Evolutionary conservation across 192 early-diverging fungal genomes (phyloP).

Genomic region (Lobosporangium transversale): DNA sequence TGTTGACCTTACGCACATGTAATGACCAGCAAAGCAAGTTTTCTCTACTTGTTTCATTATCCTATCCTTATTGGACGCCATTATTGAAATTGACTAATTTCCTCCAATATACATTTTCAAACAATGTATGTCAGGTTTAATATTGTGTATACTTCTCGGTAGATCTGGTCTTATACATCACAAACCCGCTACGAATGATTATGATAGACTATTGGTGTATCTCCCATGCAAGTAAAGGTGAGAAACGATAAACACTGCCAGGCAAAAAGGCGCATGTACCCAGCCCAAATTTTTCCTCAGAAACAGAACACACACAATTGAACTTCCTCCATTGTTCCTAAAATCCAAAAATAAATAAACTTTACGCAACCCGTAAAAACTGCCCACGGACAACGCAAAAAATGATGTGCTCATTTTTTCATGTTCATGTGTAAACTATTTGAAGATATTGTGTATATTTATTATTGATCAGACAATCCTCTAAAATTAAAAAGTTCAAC

Average conservation of each 20-base stretch:
- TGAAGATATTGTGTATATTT: no score
- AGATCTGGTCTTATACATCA: no score
- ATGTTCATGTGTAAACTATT: no score
- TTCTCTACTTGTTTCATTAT: neutral
- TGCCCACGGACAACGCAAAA: conserved; percentile 11
- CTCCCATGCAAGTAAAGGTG: no score
- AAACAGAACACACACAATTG: neutral
- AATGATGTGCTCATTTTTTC: neutral
- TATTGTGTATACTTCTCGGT: neutral
- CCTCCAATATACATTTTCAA: neutral
- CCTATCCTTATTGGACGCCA: neutral
- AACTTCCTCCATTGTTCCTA: neutral
- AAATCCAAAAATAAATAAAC: conserved; percentile 18
- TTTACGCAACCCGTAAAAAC: neutral
- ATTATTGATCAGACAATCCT: neutral
- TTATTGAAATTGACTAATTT: neutral
- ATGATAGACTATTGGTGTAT: no score
- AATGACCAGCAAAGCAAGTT: neutral
- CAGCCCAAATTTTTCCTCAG: conserved; percentile 1
- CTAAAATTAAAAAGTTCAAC: neutral
- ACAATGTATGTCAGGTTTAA: neutral
- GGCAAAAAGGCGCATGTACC: neutral
- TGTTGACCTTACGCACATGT: no score
- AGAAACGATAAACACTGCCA: no score
- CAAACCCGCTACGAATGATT: neutral